Evolutionary conservation across 352 stramenopile species (phyloP).

Genomic region (Albugo candida): DNA sequence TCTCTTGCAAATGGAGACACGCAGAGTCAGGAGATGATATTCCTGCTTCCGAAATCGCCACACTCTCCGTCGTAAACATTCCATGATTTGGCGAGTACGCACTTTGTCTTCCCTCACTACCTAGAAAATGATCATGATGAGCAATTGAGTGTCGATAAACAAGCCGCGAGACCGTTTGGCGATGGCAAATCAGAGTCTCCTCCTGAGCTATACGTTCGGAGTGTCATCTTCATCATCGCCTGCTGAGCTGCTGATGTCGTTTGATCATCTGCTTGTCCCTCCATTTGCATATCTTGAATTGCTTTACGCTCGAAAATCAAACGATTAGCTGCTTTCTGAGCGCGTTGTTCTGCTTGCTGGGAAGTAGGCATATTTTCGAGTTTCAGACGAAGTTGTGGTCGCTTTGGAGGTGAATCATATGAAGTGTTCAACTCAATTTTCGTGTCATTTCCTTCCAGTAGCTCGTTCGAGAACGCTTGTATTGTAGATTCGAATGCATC

Average conservation of each 20-base stretch:
- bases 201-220: slow-evolving; percentile 47
- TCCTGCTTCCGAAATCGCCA: slow-evolving; percentile 63
- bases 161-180: slow-evolving; percentile 23
- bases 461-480: not conserved
- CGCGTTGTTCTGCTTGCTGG: slow-evolving; percentile 63
- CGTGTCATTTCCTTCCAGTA: not conserved
- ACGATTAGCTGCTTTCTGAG: slow-evolving; percentile 45
- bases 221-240: slow-evolving; percentile 39
- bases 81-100: slow-evolving; percentile 74
- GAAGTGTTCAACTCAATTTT: not conserved
- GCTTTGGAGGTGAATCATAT: slow-evolving; percentile 16
- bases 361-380: slow-evolving; percentile 75
- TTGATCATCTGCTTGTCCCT: slow-evolving; percentile 5
- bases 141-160: not conserved
- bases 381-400: slow-evolving; percentile 50
- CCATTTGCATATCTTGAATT: slow-evolving; percentile 31
- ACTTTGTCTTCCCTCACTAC: slow-evolving; percentile 46
- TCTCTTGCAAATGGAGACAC: slow-evolving; percentile 66
- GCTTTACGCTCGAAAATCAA: slow-evolving; percentile 58
- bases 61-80: slow-evolving; percentile 72
- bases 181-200: slow-evolving; percentile 47
- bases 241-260: slow-evolving; percentile 38
- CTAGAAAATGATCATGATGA: slow-evolving; percentile 15
- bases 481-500: not conserved
- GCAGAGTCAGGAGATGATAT: slow-evolving; percentile 65